Evolutionary conservation across 164 flowering plant genomes (phyloP).

Genomic region (Amborella trichopoda): DNA sequence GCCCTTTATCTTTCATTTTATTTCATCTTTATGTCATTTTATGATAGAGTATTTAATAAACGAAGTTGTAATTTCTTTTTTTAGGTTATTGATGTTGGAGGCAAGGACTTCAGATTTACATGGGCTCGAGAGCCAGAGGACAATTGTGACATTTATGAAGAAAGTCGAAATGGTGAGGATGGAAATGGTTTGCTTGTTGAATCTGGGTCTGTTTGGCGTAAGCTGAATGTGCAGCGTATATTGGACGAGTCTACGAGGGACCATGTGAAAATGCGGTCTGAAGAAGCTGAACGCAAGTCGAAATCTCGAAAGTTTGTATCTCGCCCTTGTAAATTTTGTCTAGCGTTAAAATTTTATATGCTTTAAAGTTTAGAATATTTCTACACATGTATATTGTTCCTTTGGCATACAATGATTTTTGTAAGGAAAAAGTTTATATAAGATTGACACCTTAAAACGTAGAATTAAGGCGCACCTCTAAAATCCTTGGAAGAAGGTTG

Average conservation of each 20-base stretch:
- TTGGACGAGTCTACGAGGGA: constrained; percentile 89
- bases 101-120: constrained; percentile 80
- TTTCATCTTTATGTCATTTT: too few relatives aligned
- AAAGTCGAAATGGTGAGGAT: constrained; percentile 65
- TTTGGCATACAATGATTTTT: too few relatives aligned
- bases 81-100: constrained; percentile 90
- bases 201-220: constrained; percentile 88
- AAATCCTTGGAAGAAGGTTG: too few relatives aligned
- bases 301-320: constrained; percentile 76
- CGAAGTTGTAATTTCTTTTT: constrained; percentile 10
- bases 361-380: constrained; percentile 2
- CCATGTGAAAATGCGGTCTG: constrained; percentile 93
- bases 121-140: constrained; percentile 78
- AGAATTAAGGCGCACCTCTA: too few relatives aligned
- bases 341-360: neutral
- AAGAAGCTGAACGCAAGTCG: constrained; percentile 73
- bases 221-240: constrained; percentile 77
- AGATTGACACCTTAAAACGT: too few relatives aligned
- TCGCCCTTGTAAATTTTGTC: too few relatives aligned
- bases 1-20: too few relatives aligned
- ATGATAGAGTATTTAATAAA: too few relatives aligned
- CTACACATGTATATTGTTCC: too few relatives aligned
- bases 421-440: too few relatives aligned
- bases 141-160: constrained; percentile 92
- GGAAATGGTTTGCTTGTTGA: constrained; percentile 89